phyloP scores from a whole-genome alignment of 495 filamentous ascomycete genomes.

The Tuber borchii region DNA sequence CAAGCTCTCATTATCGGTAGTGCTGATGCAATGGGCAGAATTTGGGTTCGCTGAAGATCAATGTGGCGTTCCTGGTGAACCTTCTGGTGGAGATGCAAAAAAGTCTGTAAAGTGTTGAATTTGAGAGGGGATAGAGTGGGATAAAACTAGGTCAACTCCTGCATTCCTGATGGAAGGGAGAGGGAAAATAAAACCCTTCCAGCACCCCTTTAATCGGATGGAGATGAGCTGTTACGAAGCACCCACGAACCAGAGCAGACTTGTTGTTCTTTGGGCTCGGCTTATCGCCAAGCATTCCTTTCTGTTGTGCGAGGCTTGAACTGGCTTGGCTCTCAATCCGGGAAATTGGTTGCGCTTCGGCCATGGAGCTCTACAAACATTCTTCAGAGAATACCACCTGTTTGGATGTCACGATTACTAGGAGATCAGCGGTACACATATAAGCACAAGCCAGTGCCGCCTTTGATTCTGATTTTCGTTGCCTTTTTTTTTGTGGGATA shows the following conservation, averaged over 20 bases:
- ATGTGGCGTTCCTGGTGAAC: background rate
- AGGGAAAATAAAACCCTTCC: background rate
- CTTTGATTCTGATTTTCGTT: background rate
- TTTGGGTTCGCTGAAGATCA: background rate
- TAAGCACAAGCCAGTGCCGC: background rate
- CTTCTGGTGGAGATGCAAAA: background rate
- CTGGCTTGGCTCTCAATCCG: background rate
- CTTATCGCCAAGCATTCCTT: background rate
- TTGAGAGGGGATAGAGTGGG: background rate
- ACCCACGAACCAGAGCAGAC: background rate
- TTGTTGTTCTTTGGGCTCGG: background rate
- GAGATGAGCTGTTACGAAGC: constrained; percentile 3
- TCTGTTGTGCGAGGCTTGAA: background rate
- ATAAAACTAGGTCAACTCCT: background rate
- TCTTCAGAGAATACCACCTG: background rate
- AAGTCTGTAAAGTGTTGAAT: background rate
- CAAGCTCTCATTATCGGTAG: background rate
- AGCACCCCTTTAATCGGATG: constrained; percentile 4
- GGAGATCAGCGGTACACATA: background rate
- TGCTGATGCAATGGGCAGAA: background rate
- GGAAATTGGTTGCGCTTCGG: background rate
- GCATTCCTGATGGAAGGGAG: background rate
- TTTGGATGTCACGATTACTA: background rate
- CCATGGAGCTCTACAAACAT: background rate
- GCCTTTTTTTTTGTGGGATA: background rate